Evolutionary conservation across 371 early-diverging fungal genomes (phyloP).

Genomic region (Haplosporangium sp.): DNA sequence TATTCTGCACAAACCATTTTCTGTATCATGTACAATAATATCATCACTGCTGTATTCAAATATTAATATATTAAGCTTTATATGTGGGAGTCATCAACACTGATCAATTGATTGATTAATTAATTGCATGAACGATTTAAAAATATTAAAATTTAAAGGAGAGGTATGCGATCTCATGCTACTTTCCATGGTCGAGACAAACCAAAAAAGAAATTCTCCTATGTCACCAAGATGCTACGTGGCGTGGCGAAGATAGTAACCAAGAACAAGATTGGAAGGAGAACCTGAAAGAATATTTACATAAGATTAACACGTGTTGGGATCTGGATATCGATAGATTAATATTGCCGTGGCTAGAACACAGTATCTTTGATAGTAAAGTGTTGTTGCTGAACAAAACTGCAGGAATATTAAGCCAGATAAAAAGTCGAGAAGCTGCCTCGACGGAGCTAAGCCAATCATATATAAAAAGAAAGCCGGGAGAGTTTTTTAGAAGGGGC

Average conservation of each 20-base stretch:
- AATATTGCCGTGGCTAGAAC: no score
- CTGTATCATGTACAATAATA: background rate
- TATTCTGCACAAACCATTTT: background rate
- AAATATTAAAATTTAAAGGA: no score
- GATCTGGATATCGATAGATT: no score
- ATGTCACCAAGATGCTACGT: background rate
- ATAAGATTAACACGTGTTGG: background rate
- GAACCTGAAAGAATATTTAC: background rate
- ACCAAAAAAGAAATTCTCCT: no score
- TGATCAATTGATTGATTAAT: background rate
- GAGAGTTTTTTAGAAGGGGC: background rate
- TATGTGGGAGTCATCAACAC: background rate
- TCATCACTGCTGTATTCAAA: background rate
- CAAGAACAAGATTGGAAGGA: conserved; percentile 8
- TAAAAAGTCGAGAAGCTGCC: background rate
- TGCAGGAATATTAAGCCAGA: no score
- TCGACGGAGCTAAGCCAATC: background rate
- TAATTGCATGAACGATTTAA: no score
- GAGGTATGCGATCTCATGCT: no score
- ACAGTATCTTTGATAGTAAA: no score
- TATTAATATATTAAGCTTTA: background rate
- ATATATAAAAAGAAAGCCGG: background rate
- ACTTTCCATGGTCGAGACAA: no score
- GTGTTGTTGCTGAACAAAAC: background rate
- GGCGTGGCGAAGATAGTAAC: conserved; percentile 4